Percentiles rank a stretch among this genome's conserved stretches.
These are phyloP conservation scores for Purshia tridentata DNA, from an alignment of 306 rosid species.

Conservation along the genomic window DNA sequence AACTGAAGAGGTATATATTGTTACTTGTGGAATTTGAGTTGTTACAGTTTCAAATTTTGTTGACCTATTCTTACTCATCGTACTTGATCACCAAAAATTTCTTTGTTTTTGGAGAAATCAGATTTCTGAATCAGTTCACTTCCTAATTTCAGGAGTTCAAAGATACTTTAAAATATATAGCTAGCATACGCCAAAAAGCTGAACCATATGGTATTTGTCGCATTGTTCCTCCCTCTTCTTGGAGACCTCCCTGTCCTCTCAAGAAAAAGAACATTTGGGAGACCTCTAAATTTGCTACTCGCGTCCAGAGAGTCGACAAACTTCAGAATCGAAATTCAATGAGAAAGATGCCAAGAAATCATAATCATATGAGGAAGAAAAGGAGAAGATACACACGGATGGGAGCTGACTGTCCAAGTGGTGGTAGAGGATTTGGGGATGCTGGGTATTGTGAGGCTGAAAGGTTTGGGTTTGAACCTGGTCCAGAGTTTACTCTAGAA, in stretches of 20 bases:
- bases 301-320: slow-evolving; percentile 92
- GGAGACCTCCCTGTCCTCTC: slow-evolving; percentile 96
- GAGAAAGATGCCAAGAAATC: slow-evolving; percentile 54
- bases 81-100: slow-evolving; percentile 20
- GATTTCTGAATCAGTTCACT: slow-evolving; percentile 31
- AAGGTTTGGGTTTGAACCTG: slow-evolving; percentile 98
- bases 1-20: slow-evolving; percentile 74
- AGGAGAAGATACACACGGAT: slow-evolving; percentile 72
- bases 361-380: slow-evolving; percentile 69
- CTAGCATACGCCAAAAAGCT: slow-evolving; percentile 74
- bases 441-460: slow-evolving; percentile 60
- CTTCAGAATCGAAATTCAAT: slow-evolving; percentile 87
- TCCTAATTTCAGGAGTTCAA: slow-evolving; percentile 71
- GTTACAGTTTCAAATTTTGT: slow-evolving; percentile 3
- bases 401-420: slow-evolving; percentile 57
- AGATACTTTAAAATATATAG: slow-evolving; percentile 83
- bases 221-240: slow-evolving; percentile 92
- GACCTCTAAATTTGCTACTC: slow-evolving; percentile 79
- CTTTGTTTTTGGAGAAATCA: slow-evolving; percentile 23
- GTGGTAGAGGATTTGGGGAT: slow-evolving; percentile 43
- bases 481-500: slow-evolving; percentile 83
- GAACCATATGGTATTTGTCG: slow-evolving; percentile 95
- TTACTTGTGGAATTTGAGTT: slow-evolving; percentile 24
- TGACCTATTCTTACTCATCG: slow-evolving; percentile 17
- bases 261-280: slow-evolving; percentile 72